These are phyloP conservation scores for Daldinia loculata DNA, from an alignment of 495 filamentous ascomycete species.

Conservation along the genomic window DNA sequence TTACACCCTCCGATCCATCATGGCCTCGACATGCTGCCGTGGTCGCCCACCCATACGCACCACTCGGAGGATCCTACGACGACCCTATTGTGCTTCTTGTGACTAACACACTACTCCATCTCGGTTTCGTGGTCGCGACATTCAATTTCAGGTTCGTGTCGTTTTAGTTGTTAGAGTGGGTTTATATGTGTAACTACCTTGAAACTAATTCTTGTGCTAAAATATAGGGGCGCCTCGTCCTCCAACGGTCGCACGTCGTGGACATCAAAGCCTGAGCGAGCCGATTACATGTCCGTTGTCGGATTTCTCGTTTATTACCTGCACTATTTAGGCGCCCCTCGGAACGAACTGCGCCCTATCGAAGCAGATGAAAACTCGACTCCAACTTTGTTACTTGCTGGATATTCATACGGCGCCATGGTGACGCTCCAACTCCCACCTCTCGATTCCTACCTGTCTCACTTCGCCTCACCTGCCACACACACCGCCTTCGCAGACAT, in stretches of 20 bases:
- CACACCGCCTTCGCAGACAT: slow-evolving; percentile 70
- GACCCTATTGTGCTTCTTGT: slow-evolving; percentile 76
- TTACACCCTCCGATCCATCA: slow-evolving; percentile 10
- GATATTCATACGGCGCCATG: slow-evolving; percentile 93
- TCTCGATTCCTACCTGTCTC: slow-evolving; percentile 63
- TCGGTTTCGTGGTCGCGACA: slow-evolving; percentile 80
- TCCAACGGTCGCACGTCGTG: slow-evolving; percentile 84
- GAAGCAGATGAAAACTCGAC: neutral
- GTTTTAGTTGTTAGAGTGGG: neutral
- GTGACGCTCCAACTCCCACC: slow-evolving; percentile 76
- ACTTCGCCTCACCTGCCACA: slow-evolving; percentile 62
- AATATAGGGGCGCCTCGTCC: slow-evolving; percentile 75
- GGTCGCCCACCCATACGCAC: slow-evolving; percentile 90
- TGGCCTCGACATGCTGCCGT: slow-evolving; percentile 72
- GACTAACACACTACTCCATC: slow-evolving; percentile 66
- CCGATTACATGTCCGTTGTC: slow-evolving; percentile 81
- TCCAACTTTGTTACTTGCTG: slow-evolving; percentile 67
- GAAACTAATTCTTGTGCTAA: slow-evolving; percentile 18
- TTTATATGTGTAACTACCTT: neutral
- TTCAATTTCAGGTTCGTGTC: slow-evolving; percentile 87
- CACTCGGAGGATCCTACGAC: slow-evolving; percentile 85
- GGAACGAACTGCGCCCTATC: neutral
- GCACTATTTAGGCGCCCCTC: slow-evolving; percentile 53
- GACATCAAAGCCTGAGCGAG: slow-evolving; percentile 80
- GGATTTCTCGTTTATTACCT: slow-evolving; percentile 81